Base-by-base conservation (phyloP, 2,329 filamentous ascomycete genomes). In the Penicillium sp. region DNA sequence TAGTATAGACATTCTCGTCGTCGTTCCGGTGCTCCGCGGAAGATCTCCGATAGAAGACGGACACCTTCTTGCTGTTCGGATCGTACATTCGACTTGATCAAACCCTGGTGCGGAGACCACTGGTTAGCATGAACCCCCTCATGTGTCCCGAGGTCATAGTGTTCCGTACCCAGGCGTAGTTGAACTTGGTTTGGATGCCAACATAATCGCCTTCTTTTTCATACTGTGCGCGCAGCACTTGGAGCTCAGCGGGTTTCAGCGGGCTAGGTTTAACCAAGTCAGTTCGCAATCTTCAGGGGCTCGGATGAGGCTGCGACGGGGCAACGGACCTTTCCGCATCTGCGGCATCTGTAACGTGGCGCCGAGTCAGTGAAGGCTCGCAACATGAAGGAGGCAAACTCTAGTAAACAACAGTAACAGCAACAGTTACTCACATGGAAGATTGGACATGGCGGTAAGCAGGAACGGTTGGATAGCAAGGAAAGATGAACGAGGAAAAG, bases 1-100 rank as follows among this genome's bases (percentile, higher is more conserved):
- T 98, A 98, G 78, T 96, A 98, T 54, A 98, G 87, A 68, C 93
- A 98, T 80, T 98, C 93, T 66, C 93, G 86, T 66, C 93, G 86
- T 62, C 93, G 88, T 72, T 97, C 93, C 59, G 89, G 90, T 31
- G 89, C 87, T 51, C 86, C 85, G 68, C 92, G 89, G 80, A 97
- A 98, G 74, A 98, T 98, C 61, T 97, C 92, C 61, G 89, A 91
- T 51, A 97, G 86, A 29, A 97, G 82, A 58, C 89, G 89, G 56
- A 97, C 90, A 63, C 92, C 92, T 71, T 93, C 84, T 78, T 97
- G 92, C 71, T 97, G 92, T 64, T 98, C 91, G 68, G 79, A 72
- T 59, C 93, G 88, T 45, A 79, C 75, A 68, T 83, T 84, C 54
- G 92, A 96, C 78, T 97, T 98, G 64, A 98, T 95, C 60, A 98